Conservation (phyloP, 208 protist genomes). For the Leishmania lainsoni region DNA sequence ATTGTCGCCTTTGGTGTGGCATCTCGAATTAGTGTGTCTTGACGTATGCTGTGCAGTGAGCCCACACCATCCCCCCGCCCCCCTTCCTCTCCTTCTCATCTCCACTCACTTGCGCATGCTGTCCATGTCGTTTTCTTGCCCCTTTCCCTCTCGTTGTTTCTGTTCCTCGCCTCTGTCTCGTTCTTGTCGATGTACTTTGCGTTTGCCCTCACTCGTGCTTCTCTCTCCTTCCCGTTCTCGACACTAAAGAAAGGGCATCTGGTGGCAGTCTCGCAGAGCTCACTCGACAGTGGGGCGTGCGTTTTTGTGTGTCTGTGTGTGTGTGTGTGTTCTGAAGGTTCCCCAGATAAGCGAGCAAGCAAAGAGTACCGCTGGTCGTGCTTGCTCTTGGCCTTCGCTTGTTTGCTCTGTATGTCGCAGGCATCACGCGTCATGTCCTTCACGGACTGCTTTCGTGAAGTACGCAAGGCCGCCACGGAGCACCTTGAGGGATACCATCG, state of each 20-base stretch:
- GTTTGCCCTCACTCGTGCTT: neutral
- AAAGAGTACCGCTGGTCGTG: neutral
- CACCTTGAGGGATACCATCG: constrained; percentile 23
- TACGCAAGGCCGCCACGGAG: constrained; percentile 19
- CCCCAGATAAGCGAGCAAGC: neutral
- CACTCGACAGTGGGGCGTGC: neutral
- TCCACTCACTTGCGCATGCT: neutral
- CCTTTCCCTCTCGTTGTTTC: neutral
- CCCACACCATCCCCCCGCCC: neutral
- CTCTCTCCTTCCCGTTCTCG: too few relatives aligned
- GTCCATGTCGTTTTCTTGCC: neutral
- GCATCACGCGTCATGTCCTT: constrained; percentile 16
- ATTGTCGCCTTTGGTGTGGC: neutral
- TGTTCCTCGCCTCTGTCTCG: neutral
- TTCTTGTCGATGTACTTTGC: constrained; percentile 1
- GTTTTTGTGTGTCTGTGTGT: too few relatives aligned
- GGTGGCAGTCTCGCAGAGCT: neutral
- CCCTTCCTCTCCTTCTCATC: neutral
- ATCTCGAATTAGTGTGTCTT: neutral
- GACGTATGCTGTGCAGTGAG: neutral
- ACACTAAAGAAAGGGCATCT: neutral
- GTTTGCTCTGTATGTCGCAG: neutral
- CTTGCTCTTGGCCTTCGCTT: neutral
- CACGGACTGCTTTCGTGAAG: constrained; percentile 26
- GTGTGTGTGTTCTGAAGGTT: neutral